Evolutionary conservation across 1,284 basidiomycete genomes (phyloP).

Genomic region (Ganoderma leucocontextum): DNA sequence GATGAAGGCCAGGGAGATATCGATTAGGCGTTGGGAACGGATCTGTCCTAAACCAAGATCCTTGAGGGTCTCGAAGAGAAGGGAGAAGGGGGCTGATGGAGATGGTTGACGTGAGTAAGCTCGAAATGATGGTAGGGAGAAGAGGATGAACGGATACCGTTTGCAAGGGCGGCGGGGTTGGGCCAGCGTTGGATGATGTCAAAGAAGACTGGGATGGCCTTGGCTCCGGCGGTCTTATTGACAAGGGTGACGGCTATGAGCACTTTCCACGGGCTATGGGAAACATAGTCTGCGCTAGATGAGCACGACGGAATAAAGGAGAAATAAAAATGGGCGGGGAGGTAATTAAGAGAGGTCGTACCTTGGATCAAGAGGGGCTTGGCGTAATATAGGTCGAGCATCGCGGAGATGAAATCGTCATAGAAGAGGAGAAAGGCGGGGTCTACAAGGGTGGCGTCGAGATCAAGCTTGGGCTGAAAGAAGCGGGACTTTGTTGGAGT

Average conservation of each 20-base stretch:
- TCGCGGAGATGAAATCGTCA: conserved; percentile 23
- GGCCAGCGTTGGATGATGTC: conserved; percentile 59
- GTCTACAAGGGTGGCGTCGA: conserved; percentile 5
- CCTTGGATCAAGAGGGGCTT: conserved; percentile 39
- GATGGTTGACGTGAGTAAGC: background rate
- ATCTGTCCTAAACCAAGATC: conserved; percentile 62
- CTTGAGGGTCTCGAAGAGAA: conserved; percentile 51
- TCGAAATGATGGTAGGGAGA: background rate
- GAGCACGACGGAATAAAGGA: background rate
- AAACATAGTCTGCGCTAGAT: conserved; percentile 49
- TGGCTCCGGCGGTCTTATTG: conserved; percentile 62
- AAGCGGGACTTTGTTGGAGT: conserved; percentile 16
- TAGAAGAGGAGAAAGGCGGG: conserved; percentile 26
- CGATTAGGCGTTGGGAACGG: conserved; percentile 59
- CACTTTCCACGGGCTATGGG: conserved; percentile 61
- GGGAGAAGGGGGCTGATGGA: conserved; percentile 15
- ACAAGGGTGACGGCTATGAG: conserved; percentile 61
- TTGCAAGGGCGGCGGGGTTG: conserved; percentile 56
- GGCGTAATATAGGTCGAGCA: conserved; percentile 30
- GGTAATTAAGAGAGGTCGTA: background rate
- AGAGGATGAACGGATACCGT: conserved; percentile 44
- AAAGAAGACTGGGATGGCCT: conserved; percentile 64
- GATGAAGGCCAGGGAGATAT: conserved; percentile 55
- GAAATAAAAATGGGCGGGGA: no score
- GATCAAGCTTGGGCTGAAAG: conserved; percentile 10